Evolutionary conservation across 1,284 basidiomycete genomes (phyloP).

Genomic region (Hortiboletus rubellus): DNA sequence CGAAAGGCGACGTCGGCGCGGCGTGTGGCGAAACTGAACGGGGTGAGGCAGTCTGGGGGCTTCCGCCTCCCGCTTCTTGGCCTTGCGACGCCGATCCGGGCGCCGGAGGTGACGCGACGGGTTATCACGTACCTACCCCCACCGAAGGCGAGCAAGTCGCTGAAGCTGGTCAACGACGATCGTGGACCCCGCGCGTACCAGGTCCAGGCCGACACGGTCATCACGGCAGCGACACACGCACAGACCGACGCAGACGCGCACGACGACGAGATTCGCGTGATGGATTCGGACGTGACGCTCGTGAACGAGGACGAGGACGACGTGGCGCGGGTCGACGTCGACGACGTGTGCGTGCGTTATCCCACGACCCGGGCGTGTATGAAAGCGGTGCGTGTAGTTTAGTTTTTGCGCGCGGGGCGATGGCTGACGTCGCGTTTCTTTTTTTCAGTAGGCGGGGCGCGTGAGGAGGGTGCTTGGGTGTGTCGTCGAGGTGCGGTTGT

Average conservation of each 20-base stretch:
- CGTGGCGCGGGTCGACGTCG: slow-evolving; percentile 17
- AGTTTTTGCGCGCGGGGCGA: not conserved
- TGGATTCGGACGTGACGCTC: slow-evolving; percentile 34
- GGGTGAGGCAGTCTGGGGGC: slow-evolving; percentile 32
- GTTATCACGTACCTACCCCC: slow-evolving; percentile 51
- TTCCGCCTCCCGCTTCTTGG: slow-evolving; percentile 41
- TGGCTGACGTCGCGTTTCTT: not conserved
- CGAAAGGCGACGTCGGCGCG: slow-evolving; percentile 29
- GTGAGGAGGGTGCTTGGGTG: slow-evolving; percentile 11
- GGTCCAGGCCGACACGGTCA: not conserved
- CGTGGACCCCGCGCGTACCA: not conserved
- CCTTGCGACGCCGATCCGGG: not conserved
- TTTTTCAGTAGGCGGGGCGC: slow-evolving; percentile 18
- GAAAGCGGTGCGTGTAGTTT: slow-evolving; percentile 26
- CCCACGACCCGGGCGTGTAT: slow-evolving; percentile 15
- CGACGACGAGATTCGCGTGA: slow-evolving; percentile 3
- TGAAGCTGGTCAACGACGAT: not conserved
- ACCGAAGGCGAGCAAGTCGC: slow-evolving; percentile 26
- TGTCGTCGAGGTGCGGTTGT: slow-evolving; percentile 17
- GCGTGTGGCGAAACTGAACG: slow-evolving; percentile 3
- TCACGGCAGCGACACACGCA: not conserved
- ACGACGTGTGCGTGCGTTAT: slow-evolving; percentile 21
- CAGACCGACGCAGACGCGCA: not conserved
- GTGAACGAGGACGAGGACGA: slow-evolving; percentile 27
- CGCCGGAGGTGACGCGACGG: slow-evolving; percentile 28